phyloP scores from a whole-genome alignment of 257 asterid species.

The Agastache rugosa region DNA sequence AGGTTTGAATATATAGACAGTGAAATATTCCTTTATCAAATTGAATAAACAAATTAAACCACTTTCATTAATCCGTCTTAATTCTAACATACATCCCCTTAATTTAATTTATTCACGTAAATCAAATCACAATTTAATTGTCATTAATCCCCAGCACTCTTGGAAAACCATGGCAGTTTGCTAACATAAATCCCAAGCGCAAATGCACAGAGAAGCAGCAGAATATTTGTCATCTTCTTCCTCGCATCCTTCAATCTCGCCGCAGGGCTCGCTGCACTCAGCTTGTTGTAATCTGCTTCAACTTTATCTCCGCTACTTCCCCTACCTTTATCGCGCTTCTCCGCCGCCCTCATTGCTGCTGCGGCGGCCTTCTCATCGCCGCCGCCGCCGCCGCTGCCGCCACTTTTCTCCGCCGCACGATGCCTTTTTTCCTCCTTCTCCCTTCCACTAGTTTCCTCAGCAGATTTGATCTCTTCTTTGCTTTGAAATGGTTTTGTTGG shows the following conservation, averaged over 20 bases:
- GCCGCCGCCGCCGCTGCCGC: too few species aligned
- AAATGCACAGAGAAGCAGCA: slow-evolving; percentile 48
- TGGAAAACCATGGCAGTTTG: slow-evolving; percentile 43
- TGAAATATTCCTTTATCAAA: too few species aligned
- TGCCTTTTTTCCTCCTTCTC: neutral
- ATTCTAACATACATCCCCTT: neutral
- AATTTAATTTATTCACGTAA: neutral
- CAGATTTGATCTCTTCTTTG: neutral
- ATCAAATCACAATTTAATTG: neutral
- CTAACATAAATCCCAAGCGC: slow-evolving; percentile 51
- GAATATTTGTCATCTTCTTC: slow-evolving; percentile 40
- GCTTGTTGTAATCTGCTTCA: slow-evolving; percentile 21
- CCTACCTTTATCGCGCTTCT: neutral
- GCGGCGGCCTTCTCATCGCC: neutral
- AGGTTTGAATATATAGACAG: too few species aligned
- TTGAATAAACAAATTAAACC: too few species aligned
- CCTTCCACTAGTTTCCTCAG: neutral
- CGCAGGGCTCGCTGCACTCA: slow-evolving; percentile 38
- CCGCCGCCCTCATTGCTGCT: too few species aligned
- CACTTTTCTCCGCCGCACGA: neutral
- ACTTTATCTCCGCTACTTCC: neutral
- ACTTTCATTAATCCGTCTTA: too few species aligned
- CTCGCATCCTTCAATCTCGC: slow-evolving; percentile 54
- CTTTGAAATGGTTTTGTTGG: neutral
- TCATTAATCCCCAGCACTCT: slow-evolving; percentile 22